Conservation (phyloP, 768 basidiomycete genomes). For the Leccinum ochraceum region DNA sequence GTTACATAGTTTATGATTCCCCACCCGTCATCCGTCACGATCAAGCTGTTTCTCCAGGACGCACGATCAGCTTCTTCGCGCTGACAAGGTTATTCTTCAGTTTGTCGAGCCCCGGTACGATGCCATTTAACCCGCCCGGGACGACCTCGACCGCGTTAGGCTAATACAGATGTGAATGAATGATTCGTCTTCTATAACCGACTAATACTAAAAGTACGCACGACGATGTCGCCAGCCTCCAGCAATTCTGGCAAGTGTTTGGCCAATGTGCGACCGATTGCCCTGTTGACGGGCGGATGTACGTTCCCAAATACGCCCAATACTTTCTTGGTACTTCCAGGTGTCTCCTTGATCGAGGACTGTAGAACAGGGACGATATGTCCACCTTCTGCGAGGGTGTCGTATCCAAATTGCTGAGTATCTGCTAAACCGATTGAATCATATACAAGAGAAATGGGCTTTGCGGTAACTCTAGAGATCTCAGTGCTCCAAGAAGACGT, state of each 20-base stretch:
- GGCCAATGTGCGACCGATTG: conserved; percentile 15
- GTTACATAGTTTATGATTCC: background rate
- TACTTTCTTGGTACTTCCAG: conserved; percentile 21
- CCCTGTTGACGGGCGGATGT: conserved; percentile 11
- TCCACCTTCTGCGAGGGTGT: conserved; percentile 35
- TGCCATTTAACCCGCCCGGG: conserved; percentile 39
- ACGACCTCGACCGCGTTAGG: conserved; percentile 30
- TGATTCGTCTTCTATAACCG: background rate
- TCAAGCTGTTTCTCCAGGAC: conserved; percentile 33
- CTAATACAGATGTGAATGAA: conserved; percentile 4
- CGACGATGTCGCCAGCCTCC: conserved; percentile 19
- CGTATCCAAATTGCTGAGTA: conserved; percentile 37
- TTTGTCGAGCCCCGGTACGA: conserved; percentile 34
- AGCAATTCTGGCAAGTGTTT: conserved; percentile 11
- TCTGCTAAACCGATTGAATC: conserved; percentile 33
- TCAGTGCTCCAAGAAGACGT: conserved; percentile 14
- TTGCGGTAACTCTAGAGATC: conserved; percentile 15
- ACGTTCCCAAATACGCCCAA: conserved; percentile 15
- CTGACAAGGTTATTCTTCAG: conserved; percentile 40
- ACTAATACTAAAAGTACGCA: conserved; percentile 4
- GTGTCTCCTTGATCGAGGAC: conserved; percentile 11
- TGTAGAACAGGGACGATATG: conserved; percentile 18
- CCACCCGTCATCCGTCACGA: background rate
- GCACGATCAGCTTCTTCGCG: conserved; percentile 30
- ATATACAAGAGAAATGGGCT: conserved; percentile 14